A percentile compares a stretch with the other conserved stretches of the same genome.
These are phyloP conservation scores for Phoma herbarum DNA, from an alignment of 2,329 filamentous ascomycete species.

Conservation along the genomic window DNA sequence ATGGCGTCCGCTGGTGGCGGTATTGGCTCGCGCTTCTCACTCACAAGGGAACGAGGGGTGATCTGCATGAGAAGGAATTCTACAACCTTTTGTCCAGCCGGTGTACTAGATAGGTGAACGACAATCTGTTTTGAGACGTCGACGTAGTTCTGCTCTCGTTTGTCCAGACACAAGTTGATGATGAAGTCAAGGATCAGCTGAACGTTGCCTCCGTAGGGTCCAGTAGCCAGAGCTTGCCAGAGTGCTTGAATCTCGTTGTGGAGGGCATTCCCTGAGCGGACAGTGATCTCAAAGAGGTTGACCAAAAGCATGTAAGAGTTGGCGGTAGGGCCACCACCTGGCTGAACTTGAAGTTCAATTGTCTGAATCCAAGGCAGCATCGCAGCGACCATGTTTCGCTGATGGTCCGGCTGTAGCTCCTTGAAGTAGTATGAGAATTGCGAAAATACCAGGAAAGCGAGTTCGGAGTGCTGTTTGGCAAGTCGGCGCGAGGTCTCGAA, in stretches of 20 bases:
- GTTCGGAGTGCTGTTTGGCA: constrained; percentile 84
- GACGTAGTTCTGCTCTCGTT: constrained; percentile 96
- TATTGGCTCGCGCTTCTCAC: constrained; percentile 71
- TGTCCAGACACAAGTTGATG: constrained; percentile 90
- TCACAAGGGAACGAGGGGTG: constrained; percentile 95
- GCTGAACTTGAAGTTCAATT: constrained; percentile 90
- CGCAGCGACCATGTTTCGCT: constrained; percentile 92
- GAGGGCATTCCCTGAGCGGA: constrained; percentile 84
- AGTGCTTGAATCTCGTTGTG: constrained; percentile 97
- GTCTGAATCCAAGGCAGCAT: constrained; percentile 96
- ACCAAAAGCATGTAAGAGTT: constrained; percentile 94
- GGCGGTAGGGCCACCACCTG: constrained; percentile 87
- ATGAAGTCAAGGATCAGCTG: constrained; percentile 95
- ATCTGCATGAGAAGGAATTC: constrained; percentile 94
- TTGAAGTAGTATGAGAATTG: constrained; percentile 96
- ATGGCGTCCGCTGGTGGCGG: constrained; percentile 73
- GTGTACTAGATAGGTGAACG: constrained; percentile 90
- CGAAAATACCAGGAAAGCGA: constrained; percentile 94
- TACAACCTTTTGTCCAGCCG: constrained; percentile 86
- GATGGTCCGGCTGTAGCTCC: constrained; percentile 79
- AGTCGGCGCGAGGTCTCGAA: constrained; percentile 95
- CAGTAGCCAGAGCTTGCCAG: constrained; percentile 95
- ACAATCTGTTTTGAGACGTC: constrained; percentile 98
- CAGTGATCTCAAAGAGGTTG: constrained; percentile 95
- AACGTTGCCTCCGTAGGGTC: constrained; percentile 91